Evolutionary conservation across 2,329 filamentous ascomycete genomes (phyloP).

Genomic region (Colletotrichum lini): DNA sequence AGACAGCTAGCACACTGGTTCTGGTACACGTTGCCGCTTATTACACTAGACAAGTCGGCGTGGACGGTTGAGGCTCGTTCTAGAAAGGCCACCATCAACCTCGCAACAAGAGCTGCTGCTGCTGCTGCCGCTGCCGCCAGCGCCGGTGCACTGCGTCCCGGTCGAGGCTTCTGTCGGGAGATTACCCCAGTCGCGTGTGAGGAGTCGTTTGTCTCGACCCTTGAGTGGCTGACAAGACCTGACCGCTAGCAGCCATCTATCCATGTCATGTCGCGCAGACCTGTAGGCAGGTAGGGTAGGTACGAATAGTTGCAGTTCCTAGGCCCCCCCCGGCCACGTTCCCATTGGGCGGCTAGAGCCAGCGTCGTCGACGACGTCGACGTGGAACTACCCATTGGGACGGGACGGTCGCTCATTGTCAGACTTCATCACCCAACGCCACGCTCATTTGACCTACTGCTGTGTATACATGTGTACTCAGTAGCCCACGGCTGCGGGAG

Average conservation of each 20-base stretch:
- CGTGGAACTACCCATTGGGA: slow-evolving; percentile 30
- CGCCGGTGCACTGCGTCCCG: not conserved
- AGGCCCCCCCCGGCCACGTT: slow-evolving; percentile 26
- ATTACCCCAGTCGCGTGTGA: not conserved
- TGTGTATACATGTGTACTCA: no score
- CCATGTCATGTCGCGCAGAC: slow-evolving; percentile 31
- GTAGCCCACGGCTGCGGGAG: slow-evolving; percentile 29
- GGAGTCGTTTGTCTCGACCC: not conserved
- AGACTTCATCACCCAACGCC: slow-evolving; percentile 15
- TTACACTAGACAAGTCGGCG: not conserved
- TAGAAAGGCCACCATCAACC: not conserved
- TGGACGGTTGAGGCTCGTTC: not conserved
- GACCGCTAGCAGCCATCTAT: slow-evolving; percentile 7
- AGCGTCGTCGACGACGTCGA: slow-evolving; percentile 30
- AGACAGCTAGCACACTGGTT: not conserved
- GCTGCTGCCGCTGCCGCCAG: not conserved
- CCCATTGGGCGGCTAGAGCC: slow-evolving; percentile 24
- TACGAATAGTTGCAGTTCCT: not conserved
- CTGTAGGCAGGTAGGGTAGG: not conserved
- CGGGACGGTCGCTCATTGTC: slow-evolving; percentile 15
- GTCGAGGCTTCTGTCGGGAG: not conserved
- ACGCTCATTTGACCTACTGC: slow-evolving; percentile 29
- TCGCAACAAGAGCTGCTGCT: not conserved
- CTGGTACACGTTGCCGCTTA: slow-evolving; percentile 2
- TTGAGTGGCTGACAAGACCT: slow-evolving; percentile 11